These are phyloP conservation scores for Achaetomium macrosporum DNA, from an alignment of 2,329 filamentous ascomycete species.

Conservation along the genomic window DNA sequence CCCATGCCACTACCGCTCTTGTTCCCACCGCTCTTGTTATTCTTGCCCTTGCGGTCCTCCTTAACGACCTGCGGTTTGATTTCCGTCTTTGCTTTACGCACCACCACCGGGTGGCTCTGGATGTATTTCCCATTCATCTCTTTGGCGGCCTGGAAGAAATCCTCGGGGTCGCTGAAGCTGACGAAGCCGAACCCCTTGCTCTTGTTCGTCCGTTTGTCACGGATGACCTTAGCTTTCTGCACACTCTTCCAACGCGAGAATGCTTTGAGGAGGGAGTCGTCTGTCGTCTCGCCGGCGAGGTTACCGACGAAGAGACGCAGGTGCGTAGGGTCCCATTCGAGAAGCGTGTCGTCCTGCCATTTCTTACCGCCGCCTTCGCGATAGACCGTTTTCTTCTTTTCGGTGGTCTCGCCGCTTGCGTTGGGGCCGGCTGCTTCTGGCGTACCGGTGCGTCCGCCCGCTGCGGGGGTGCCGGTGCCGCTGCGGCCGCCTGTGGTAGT, in stretches of 20 bases:
- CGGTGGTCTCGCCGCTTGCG: conserved; percentile 34
- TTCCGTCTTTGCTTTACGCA: conserved; percentile 86
- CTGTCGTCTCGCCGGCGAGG: conserved; percentile 92
- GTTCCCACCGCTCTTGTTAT: conserved; percentile 31
- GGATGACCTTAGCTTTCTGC: conserved; percentile 86
- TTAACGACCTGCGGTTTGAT: conserved; percentile 71
- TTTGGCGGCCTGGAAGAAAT: conserved; percentile 92
- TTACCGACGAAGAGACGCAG: conserved; percentile 96
- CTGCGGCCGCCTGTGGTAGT: conserved; percentile 26
- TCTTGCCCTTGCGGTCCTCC: conserved; percentile 54
- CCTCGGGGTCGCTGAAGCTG: conserved; percentile 89
- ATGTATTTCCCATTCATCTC: conserved; percentile 99
- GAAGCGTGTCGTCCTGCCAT: conserved; percentile 81
- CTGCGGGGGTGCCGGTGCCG: conserved; percentile 23
- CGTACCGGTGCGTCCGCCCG: conserved; percentile 14
- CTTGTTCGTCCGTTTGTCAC: conserved; percentile 94
- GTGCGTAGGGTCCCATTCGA: conserved; percentile 95
- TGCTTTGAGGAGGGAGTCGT: conserved; percentile 90
- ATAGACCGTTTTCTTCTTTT: conserved; percentile 79
- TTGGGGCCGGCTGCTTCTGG: conserved; percentile 30
- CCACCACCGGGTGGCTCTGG: conserved; percentile 85
- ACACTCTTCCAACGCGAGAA: conserved; percentile 84
- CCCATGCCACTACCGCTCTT: conserved; percentile 30
- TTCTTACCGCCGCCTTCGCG: conserved; percentile 85
- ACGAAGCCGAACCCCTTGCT: conserved; percentile 96